Evolutionary conservation across 2,329 filamentous ascomycete genomes (phyloP).

Genomic region (Epicoccum nigrum): DNA sequence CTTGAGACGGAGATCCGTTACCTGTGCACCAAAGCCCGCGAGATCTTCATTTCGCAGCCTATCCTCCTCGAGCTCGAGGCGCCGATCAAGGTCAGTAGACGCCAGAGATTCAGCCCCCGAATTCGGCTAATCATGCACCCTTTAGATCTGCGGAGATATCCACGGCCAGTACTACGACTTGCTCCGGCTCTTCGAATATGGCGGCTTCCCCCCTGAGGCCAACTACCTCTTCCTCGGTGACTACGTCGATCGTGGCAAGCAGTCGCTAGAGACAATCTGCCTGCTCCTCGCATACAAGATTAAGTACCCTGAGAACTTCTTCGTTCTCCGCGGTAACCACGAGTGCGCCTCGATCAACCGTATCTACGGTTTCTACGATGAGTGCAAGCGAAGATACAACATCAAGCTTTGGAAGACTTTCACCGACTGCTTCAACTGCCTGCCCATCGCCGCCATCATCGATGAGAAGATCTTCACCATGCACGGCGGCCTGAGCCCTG

Average conservation of each 20-base stretch:
- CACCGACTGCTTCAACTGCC: slow-evolving; percentile 98
- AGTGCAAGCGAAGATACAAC: slow-evolving; percentile 99
- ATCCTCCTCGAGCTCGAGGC: slow-evolving; percentile 97
- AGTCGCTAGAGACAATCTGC: slow-evolving; percentile 98
- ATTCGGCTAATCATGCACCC: slow-evolving; percentile 20
- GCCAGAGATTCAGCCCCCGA: not conserved
- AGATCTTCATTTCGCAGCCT: slow-evolving; percentile 99
- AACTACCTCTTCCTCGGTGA: slow-evolving; percentile 99
- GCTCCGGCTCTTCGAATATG: slow-evolving; percentile 95
- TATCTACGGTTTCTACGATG: slow-evolving; percentile 99
- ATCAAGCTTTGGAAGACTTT: slow-evolving; percentile 99
- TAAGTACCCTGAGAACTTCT: slow-evolving; percentile 99
- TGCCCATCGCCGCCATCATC: slow-evolving; percentile 97
- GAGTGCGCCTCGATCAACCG: slow-evolving; percentile 99
- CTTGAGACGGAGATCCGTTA: slow-evolving; percentile 95
- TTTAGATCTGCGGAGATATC: slow-evolving; percentile 96
- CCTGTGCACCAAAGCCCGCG: slow-evolving; percentile 96
- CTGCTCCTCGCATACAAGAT: slow-evolving; percentile 98
- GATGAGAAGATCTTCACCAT: slow-evolving; percentile 99
- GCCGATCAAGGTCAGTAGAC: slow-evolving; percentile 86
- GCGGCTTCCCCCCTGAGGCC: slow-evolving; percentile 95
- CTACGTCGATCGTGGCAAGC: slow-evolving; percentile 98
- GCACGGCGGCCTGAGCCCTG: slow-evolving; percentile 96
- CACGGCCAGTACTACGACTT: slow-evolving; percentile 99
- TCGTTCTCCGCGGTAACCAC: slow-evolving; percentile 97